Base-by-base conservation (phyloP, 129 eudicot species). In the Artemisia argyi region DNA sequence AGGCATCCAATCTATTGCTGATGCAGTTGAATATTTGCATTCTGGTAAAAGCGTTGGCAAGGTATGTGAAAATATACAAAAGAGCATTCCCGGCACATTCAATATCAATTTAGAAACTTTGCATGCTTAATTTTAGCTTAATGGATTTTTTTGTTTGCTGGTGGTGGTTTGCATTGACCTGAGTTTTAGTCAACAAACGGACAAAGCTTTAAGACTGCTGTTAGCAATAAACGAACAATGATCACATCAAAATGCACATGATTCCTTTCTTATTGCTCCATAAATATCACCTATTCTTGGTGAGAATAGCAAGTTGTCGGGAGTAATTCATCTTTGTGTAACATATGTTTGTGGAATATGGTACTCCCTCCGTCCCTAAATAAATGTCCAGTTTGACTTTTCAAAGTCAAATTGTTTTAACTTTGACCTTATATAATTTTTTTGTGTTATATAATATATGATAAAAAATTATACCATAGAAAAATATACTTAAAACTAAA, bases 1-100 rank as follows among this genome's bases (percentile, higher is more conserved):
- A 70, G 97, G 98, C 54, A 72, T 93, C 71, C 83, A 79, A 30
- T 89, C 98, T 4, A 93, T 85, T 82, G 86, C 92, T 46, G 92
- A 87, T 87, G 98, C 98, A 67, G 98, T 93, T 76, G 97, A 93
- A 68, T 83, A 93, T 78, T 96, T 93, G 47, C 98, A 93, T 87
- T 93, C 98, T 66, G 98, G 98, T 68, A 87, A 80, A 80, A 93
- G 98, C 54, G 85, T 91, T 49, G 98, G 98, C 81, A 93, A 93
- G 98, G 98, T 93, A 87, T 39, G 57, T 42, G 50, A 65, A 44
- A 26, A 52, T 11, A 46, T 11, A 46, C 18, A 19, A 54, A 22
- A 57, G n/a, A 22, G 42, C 6, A 8, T 64, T 73, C 10, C 8
- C 11, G 50, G 13, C 67, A 47, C 2, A 16, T 28, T 5, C 2